Evolutionary conservation across 2,329 filamentous ascomycete genomes (phyloP), one percentile per base, ranked within the genome.

Genomic region (Penicillium sp.): DNA sequence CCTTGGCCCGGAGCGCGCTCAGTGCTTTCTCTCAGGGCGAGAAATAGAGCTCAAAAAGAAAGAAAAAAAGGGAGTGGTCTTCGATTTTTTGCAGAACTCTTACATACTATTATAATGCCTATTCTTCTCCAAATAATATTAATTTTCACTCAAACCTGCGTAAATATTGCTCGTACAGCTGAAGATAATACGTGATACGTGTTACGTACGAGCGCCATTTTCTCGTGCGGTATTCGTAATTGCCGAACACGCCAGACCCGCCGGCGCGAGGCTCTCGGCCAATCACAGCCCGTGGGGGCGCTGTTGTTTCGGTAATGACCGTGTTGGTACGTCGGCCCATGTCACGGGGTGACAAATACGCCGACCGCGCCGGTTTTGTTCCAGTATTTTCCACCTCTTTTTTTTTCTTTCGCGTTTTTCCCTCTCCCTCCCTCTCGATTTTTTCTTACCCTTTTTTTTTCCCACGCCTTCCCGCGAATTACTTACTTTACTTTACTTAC

Each of bases 341-440:
- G 50, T 57, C 55, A 57, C 55, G 55, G 55, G 55, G 30, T 52
- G 24, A 52, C 55, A 52, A 57, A 57, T 57, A 57, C 55, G 42
- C 43, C 40, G 40, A 51, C 55, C 47, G 48, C 55, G 54, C 48
- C 55, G 35, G 56, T 52, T 57, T 54, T 54, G 40, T 57, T 57
- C 56, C 56, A 53, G 49, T 57, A 53, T 53, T 52, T 57, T 54
- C 52, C 52, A 47, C 33, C 38, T 57, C n/a, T 51, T 51, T 57
- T 57, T 47, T 50, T 57, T 56, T 56, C 46, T 49, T 50, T 58
- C 56, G 46, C 51, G 45, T 54, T 43, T 57, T 49, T 42, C 14
- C 28, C 28, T 33, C 48, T 35, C 33, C 20, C 48, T 24, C 24
- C 18, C 14, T 23, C 48, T 24, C 48, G n/a, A 20, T 5, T 9